phyloP scores from a whole-genome alignment of 1,139 yeast species.

The Candida sanyaensis region DNA sequence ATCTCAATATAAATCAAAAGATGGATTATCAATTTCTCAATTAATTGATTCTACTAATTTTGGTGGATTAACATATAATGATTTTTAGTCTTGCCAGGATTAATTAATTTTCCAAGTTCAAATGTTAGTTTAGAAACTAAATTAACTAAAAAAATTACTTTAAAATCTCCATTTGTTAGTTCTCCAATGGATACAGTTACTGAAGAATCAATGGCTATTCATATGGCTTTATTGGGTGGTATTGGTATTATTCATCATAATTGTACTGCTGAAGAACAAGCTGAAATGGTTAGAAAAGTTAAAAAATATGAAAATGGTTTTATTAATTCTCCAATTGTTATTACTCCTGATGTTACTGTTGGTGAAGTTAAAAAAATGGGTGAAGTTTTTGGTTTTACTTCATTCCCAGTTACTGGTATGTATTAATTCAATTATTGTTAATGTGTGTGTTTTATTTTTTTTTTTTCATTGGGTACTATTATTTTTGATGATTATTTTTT shows the following conservation, averaged over 20 bases:
- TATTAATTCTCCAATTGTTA: conserved; percentile 90
- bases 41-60: conserved; percentile 87
- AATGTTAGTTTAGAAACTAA: conserved; percentile 77
- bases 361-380: conserved; percentile 78
- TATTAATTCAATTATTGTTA: conserved; percentile 21
- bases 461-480: conserved; percentile 9
- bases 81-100: conserved; percentile 92
- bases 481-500: conserved; percentile 58
- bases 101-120: conserved; percentile 84
- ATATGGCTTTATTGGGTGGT: conserved; percentile 98
- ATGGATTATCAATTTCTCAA: conserved; percentile 82
- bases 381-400: conserved; percentile 82
- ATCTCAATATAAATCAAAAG: conserved; percentile 65
- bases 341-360: conserved; percentile 74
- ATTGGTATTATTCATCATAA: conserved; percentile 98
- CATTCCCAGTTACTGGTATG: conserved; percentile 99
- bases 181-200: conserved; percentile 99
- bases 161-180: conserved; percentile 93
- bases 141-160: conserved; percentile 86
- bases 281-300: conserved; percentile 96
- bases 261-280: conserved; percentile 96
- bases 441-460: conserved; percentile 13
- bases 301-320: conserved; percentile 97
- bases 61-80: conserved; percentile 98
- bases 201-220: conserved; percentile 95